These are phyloP conservation scores for Corylus avellana DNA, from an alignment of 306 rosid species.

Conservation along the genomic window DNA sequence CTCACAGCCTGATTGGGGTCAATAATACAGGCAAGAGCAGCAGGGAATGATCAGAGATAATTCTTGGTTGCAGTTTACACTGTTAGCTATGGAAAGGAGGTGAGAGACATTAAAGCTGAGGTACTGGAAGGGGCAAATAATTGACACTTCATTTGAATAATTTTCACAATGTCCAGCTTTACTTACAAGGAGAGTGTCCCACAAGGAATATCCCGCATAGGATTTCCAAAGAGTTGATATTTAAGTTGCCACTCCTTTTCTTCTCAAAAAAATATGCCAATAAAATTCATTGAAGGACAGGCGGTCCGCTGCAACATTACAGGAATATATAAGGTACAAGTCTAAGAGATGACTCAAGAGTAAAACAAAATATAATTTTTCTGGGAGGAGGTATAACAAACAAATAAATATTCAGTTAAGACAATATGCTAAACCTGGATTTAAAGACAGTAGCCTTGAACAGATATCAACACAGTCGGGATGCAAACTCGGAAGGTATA, in stretches of 20 bases:
- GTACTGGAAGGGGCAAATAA: background rate
- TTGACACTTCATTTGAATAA: background rate
- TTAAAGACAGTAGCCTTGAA: constrained; percentile 45
- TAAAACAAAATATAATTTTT: background rate
- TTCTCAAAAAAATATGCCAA: constrained; percentile 44
- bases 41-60: background rate
- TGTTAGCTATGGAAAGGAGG: background rate
- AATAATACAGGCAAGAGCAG: background rate
- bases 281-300: constrained; percentile 58
- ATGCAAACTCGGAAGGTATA: constrained; percentile 39
- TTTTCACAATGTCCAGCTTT: background rate
- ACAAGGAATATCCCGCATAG: background rate
- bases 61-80: background rate
- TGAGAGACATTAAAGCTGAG: background rate
- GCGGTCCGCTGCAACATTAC: constrained; percentile 46
- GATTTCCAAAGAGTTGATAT: background rate
- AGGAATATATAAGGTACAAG: background rate
- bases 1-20: background rate
- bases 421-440: constrained; percentile 50
- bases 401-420: background rate
- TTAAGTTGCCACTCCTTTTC: constrained; percentile 20
- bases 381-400: background rate
- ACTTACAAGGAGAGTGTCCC: background rate
- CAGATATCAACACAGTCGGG: constrained; percentile 59
- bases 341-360: constrained; percentile 2